These are phyloP conservation scores for Stemphylium vesicarium DNA, from an alignment of 2,329 filamentous ascomycete genomes.

Conservation along the genomic window DNA sequence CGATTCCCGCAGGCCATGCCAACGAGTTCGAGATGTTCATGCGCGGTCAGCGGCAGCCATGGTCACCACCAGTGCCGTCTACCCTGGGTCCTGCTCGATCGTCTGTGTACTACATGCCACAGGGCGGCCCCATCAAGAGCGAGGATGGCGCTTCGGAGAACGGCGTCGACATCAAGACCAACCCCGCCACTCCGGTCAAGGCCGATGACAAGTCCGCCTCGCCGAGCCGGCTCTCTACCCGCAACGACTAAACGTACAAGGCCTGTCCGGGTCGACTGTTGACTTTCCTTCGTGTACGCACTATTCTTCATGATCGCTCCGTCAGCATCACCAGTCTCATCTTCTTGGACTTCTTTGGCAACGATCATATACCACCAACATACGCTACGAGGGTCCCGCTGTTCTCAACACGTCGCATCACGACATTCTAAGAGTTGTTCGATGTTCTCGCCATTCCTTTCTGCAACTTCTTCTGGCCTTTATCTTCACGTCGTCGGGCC, in stretches of 20 bases:
- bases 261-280: slow-evolving; percentile 9
- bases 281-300: slow-evolving; percentile 27
- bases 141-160: slow-evolving; percentile 41
- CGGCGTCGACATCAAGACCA: slow-evolving; percentile 39
- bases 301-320: slow-evolving; percentile 43
- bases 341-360: slow-evolving; percentile 27
- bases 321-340: slow-evolving; percentile 32
- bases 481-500: slow-evolving; percentile 20
- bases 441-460: slow-evolving; percentile 24
- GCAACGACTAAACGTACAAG: slow-evolving; percentile 33
- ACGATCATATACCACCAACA: slow-evolving; percentile 21
- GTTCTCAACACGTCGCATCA: slow-evolving; percentile 19
- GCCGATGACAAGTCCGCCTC: slow-evolving; percentile 31
- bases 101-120: slow-evolving; percentile 35
- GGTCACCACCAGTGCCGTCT: slow-evolving; percentile 44
- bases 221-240: slow-evolving; percentile 28
- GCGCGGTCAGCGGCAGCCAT: slow-evolving; percentile 43
- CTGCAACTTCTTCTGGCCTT: slow-evolving; percentile 13
- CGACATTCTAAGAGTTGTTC: slow-evolving; percentile 2
- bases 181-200: slow-evolving; percentile 46
- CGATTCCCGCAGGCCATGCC: slow-evolving; percentile 38
- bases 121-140: slow-evolving; percentile 33
- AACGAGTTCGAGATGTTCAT: slow-evolving; percentile 51
- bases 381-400: slow-evolving; percentile 20
- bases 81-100: slow-evolving; percentile 43